Evolutionary conservation across 2,329 filamentous ascomycete genomes (phyloP), one percentile per base, ranked within the genome.

Genomic region (Talaromyces amestolkiae): DNA sequence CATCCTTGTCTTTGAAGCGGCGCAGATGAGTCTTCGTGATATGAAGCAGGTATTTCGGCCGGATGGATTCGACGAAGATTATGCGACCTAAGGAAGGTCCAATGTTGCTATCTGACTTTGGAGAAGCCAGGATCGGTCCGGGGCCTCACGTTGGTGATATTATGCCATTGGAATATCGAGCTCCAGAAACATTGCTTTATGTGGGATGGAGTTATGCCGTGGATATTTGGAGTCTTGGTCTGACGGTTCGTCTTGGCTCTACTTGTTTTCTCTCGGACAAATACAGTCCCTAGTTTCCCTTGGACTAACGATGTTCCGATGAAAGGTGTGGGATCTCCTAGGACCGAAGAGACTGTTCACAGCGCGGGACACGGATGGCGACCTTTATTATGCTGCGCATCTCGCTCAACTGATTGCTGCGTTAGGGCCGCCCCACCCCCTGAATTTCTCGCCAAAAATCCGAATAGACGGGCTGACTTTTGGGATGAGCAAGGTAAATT

Each of bases 151-250:
- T 70, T 66, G 63, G 45, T 53, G 63, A 61, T 22, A 74, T 85
- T 78, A 66, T 87, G 74, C 76, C 76, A 63, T 74, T 78, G 58
- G 70, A 75, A 64, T 80, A 79, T 70, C 74, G 73, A 76, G 35
- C 75, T 3, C 78, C 76, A 61, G 78, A 81, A 69, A 77, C 79
- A 35, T 74, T 80, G 35, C 69, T 80, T 9, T 74, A 75, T 60
- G 72, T 69, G 67, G 73, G 75, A 49, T 81, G 75, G 78, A 71
- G 72, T 61, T 78, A 76, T 69, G 69, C 71, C 54, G 72, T 72
- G 35, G 35, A 37, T 71, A 78, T 80, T 62, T 80, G 77, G 79
- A 80, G 78, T 68, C 64, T 80, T 62, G 76, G 76, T 65, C 70
- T 77, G 65, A 67, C 80, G 68, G 75, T 77, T 24, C 2, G 64